A percentile compares a stretch with the other conserved stretches of the same genome.
phyloP scores from a whole-genome alignment of 2,329 filamentous ascomycete genomes.

The Monosporascus sp. region DNA sequence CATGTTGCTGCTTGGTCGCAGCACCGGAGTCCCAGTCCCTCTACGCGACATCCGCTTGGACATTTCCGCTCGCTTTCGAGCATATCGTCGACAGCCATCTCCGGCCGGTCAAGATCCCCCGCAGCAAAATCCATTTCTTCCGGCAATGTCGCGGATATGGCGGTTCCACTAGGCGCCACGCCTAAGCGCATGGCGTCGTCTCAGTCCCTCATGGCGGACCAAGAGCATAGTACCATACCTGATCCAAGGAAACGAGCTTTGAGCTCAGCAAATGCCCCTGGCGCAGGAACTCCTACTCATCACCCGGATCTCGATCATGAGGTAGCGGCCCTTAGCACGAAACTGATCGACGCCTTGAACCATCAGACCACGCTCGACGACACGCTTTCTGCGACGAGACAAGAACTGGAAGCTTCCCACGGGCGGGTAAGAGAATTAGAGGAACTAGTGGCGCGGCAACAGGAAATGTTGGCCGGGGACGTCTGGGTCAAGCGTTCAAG shows the following conservation, averaged over 20 bases:
- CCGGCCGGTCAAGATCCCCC: slow-evolving; percentile 33
- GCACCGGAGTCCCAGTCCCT: slow-evolving; percentile 30
- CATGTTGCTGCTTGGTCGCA: slow-evolving; percentile 49
- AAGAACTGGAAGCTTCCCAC: slow-evolving; percentile 72
- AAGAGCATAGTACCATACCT: slow-evolving; percentile 64
- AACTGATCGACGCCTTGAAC: slow-evolving; percentile 96
- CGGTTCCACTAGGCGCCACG: slow-evolving; percentile 19
- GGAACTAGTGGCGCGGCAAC: slow-evolving; percentile 56
- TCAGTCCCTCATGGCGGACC: slow-evolving; percentile 42
- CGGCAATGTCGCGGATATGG: slow-evolving; percentile 21
- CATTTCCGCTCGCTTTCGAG: slow-evolving; percentile 51
- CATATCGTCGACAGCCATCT: slow-evolving; percentile 38
- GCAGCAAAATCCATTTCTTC: slow-evolving; percentile 25
- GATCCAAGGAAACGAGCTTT: slow-evolving; percentile 53
- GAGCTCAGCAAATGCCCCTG: slow-evolving; percentile 36
- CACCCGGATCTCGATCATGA: slow-evolving; percentile 61
- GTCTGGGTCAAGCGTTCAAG: slow-evolving; percentile 70
- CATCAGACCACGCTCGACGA: slow-evolving; percentile 91
- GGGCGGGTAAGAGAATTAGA: slow-evolving; percentile 66
- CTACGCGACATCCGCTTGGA: slow-evolving; percentile 34
- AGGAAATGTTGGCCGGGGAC: slow-evolving; percentile 67
- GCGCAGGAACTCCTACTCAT: slow-evolving; percentile 29
- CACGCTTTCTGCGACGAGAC: slow-evolving; percentile 71
- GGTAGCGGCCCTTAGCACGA: slow-evolving; percentile 85
- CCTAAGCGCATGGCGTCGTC: slow-evolving; percentile 31